Evolutionary conservation across 2,329 filamentous ascomycete genomes (phyloP).

Genomic region (Dothideomycetidae sp.): DNA sequence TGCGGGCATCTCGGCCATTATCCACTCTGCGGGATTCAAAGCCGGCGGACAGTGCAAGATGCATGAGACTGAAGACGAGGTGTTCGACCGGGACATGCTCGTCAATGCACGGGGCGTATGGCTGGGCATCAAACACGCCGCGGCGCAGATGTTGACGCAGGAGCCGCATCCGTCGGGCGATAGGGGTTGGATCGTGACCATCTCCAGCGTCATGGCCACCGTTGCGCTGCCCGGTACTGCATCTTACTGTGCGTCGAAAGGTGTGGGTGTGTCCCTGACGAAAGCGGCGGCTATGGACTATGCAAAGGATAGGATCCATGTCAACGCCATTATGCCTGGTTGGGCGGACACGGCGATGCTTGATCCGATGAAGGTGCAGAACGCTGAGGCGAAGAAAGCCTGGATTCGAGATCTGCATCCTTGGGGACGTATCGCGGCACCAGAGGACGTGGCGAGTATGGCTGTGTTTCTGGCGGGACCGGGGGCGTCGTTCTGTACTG

Average conservation of each 20-base stretch:
- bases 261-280: slow-evolving; percentile 29
- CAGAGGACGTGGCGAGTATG: too few relatives aligned
- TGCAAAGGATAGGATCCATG: slow-evolving; percentile 23
- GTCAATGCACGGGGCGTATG: slow-evolving; percentile 20
- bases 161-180: slow-evolving; percentile 14
- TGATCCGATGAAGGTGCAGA: neutral
- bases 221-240: slow-evolving; percentile 16
- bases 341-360: slow-evolving; percentile 17
- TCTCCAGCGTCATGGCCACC: slow-evolving; percentile 17
- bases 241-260: slow-evolving; percentile 31
- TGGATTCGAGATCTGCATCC: too few relatives aligned
- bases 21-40: too few relatives aligned
- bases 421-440: too few relatives aligned
- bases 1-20: too few relatives aligned
- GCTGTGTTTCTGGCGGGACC: too few relatives aligned
- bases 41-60: too few relatives aligned
- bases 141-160: slow-evolving; percentile 19
- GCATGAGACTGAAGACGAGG: neutral
- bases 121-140: slow-evolving; percentile 20
- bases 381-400: too few relatives aligned
- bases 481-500: too few relatives aligned
- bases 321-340: slow-evolving; percentile 26
- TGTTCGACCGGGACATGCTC: slow-evolving; percentile 16
- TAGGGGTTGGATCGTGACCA: slow-evolving; percentile 21
- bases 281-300: slow-evolving; percentile 27